Evolutionary conservation across 306 rosid species (phyloP).

Genomic region (Sophora flavescens): DNA sequence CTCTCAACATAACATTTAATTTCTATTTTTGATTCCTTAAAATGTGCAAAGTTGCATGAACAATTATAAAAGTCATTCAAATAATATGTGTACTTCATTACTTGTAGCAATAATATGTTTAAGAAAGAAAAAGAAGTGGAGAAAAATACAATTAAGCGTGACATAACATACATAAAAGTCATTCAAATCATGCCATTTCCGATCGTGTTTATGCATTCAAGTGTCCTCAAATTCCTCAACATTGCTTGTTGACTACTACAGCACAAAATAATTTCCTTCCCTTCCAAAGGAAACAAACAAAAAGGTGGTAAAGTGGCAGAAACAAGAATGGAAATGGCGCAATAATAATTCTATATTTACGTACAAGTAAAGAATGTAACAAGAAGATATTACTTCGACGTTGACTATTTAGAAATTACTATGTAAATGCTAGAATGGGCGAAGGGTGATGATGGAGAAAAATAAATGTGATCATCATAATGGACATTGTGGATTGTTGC

Average conservation of each 20-base stretch:
- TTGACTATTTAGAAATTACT: constrained; percentile 6
- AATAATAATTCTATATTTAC: constrained; percentile 41
- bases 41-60: no score
- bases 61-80: no score
- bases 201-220: constrained; percentile 39
- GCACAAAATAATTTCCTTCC: constrained; percentile 28
- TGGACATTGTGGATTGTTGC: constrained; percentile 68
- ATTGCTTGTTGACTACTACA: constrained; percentile 6
- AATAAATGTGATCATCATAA: constrained; percentile 31
- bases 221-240: neutral
- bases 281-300: constrained; percentile 39
- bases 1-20: no score
- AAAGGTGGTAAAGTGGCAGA: constrained; percentile 37
- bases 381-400: constrained; percentile 13
- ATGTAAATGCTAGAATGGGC: neutral
- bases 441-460: no score
- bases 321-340: constrained; percentile 51
- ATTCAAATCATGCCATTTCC: constrained; percentile 29
- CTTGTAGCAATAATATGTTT: neutral
- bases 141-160: constrained; percentile 6
- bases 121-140: neutral
- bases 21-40: no score
- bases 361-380: constrained; percentile 53
- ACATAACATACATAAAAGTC: constrained; percentile 7
- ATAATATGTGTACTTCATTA: neutral